Evolutionary conservation across 1,139 yeast species (phyloP), one percentile per base, ranked within the genome.

Genomic region (Geotrichum fermentans): DNA sequence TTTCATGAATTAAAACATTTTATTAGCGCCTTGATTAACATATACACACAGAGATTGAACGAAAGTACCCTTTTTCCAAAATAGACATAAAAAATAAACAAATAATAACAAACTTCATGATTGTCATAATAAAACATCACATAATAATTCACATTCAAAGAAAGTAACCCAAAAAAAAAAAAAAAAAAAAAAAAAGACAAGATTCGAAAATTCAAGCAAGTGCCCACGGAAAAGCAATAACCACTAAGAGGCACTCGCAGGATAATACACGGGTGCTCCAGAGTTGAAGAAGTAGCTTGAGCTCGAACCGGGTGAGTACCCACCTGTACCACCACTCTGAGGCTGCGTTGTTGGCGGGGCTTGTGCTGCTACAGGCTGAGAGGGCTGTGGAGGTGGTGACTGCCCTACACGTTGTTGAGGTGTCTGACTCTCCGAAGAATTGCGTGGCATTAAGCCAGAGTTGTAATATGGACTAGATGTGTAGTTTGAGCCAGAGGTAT

Each of bases 121-220:
- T 24, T 24, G 6, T 6, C 28, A 24, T 24, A 24, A 24, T 24
- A 24, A 24, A 6, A 24, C 6, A 24, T 24, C 6, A 24, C 28
- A 24, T 24, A 6, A 24, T 6, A 24, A 24, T 24, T 10, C 10
- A 6, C 6, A 2, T 34, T 16, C 6, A 34, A 30, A 17, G 18
- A 20, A 17, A 34, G 2, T 34, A 17, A 3, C 10, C 10, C 21
- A 17, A 8, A 36, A 26, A 20, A 21, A 28, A 54, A 57, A 52
- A 60, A 59, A 61, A 67, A 63, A 66, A 64, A 56, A 35, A 6
- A 35, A 8, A 8, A 35, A 35, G 16, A 35, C 4, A 14, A 33
- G 18, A 33, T 26, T 26, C 10, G 11, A 7, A 26, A 26, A 26
- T 8, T 8, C 7, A 26, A 26, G 11, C 7, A 26, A 26, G 11